A percentile compares a stretch with the other conserved stretches of the same genome.
These are phyloP conservation scores for Arthrinium phaeospermum DNA, from an alignment of 2,329 filamentous ascomycete species.

Conservation along the genomic window DNA sequence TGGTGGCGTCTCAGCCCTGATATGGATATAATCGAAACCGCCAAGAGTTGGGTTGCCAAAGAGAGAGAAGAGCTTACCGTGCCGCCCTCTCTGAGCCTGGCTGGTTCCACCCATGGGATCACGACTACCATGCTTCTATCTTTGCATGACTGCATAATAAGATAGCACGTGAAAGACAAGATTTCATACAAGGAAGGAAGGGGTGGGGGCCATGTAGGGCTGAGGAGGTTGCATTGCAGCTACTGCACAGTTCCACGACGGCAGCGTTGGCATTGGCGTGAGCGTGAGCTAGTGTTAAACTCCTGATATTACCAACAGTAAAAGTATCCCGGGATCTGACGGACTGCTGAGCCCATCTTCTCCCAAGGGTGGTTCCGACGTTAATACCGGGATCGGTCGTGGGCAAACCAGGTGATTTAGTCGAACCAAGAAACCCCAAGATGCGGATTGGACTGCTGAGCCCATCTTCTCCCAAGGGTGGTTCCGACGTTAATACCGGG, in stretches of 20 bases:
- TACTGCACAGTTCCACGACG: too few relatives aligned
- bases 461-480: neutral
- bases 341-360: neutral
- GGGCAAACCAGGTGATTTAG: too few relatives aligned
- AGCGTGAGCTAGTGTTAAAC: neutral
- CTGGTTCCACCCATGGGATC: neutral
- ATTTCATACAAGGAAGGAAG: neutral
- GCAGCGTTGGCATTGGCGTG: too few relatives aligned
- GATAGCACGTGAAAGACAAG: neutral
- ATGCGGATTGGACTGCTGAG: neutral
- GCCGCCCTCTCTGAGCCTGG: neutral
- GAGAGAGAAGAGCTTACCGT: too few relatives aligned
- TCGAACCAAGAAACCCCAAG: too few relatives aligned
- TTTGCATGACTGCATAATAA: neutral
- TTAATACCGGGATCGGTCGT: neutral
- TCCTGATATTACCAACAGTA: neutral
- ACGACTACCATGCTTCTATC: neutral
- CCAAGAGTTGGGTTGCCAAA: neutral
- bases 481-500: neutral
- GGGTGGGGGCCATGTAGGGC: neutral
- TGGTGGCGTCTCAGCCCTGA: neutral
- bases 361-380: neutral
- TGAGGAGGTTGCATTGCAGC: neutral
- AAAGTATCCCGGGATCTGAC: neutral
- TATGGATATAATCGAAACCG: neutral